These are phyloP conservation scores for Rhodotorula graminis DNA, from an alignment of 768 basidiomycete genomes.

Conservation along the genomic window DNA sequence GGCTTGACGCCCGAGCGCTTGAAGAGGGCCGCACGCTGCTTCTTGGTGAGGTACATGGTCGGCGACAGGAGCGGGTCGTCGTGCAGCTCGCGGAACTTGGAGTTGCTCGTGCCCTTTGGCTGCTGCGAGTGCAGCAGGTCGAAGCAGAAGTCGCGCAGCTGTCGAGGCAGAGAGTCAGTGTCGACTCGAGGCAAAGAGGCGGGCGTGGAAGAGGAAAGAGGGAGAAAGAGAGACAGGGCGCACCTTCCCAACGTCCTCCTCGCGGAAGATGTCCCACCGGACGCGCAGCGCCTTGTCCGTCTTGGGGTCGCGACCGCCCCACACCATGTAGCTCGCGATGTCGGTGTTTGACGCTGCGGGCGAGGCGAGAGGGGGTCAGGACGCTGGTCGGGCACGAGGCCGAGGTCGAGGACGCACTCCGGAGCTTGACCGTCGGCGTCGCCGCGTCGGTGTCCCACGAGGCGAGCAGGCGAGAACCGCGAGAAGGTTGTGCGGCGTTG, in stretches of 20 bases:
- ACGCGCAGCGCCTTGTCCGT: constrained; percentile 19
- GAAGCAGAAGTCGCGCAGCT: constrained; percentile 33
- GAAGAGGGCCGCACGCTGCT: constrained; percentile 15
- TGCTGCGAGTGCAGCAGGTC: constrained; percentile 1
- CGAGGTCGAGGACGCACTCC: constrained; percentile 3
- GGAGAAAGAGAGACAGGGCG: neutral
- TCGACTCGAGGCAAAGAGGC: neutral
- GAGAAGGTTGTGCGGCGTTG: constrained; percentile 18
- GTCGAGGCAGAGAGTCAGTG: no score
- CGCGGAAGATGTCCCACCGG: constrained; percentile 23
- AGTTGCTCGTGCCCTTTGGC: neutral
- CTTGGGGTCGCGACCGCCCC: constrained; percentile 9
- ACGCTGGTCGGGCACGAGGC: no score
- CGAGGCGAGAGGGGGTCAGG: neutral
- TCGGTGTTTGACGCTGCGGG: constrained; percentile 13
- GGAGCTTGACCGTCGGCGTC: constrained; percentile 11
- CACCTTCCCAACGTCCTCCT: constrained; percentile 14
- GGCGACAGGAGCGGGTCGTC: constrained; percentile 31
- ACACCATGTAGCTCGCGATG: constrained; percentile 17
- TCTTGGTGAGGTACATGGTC: constrained; percentile 23
- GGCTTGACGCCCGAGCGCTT: constrained; percentile 13
- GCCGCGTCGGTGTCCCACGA: constrained; percentile 29
- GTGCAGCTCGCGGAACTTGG: constrained; percentile 7
- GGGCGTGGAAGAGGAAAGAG: neutral
- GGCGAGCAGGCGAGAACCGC: constrained; percentile 1